Conservation (phyloP, 192 early-diverging fungal species). For the Coemansia sp. region DNA sequence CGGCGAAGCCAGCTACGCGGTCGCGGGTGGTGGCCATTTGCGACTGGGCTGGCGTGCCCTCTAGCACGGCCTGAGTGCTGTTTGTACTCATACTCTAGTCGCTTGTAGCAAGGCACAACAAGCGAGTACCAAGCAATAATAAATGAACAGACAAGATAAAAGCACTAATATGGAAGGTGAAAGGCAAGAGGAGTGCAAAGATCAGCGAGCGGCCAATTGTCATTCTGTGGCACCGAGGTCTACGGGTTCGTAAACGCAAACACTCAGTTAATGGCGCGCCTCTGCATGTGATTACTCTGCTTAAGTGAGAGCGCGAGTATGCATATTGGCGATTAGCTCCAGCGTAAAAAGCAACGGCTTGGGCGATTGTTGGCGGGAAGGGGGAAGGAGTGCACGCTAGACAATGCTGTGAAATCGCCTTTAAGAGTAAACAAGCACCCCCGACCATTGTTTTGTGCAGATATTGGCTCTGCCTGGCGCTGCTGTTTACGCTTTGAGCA, state of each 20-base stretch:
- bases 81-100: neutral
- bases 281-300: neutral
- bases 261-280: neutral
- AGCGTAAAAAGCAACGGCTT: neutral
- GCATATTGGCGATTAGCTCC: neutral
- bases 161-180: neutral
- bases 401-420: neutral
- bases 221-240: neutral
- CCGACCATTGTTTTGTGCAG: conserved; percentile 3
- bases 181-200: neutral
- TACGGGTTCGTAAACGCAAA: neutral
- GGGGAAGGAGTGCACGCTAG: neutral
- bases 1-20: conserved; percentile 67
- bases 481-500: conserved; percentile 7
- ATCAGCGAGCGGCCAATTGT: neutral
- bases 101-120: conserved; percentile 8
- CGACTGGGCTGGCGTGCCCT: conserved; percentile 1
- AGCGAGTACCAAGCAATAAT: neutral
- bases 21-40: conserved; percentile 53
- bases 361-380: neutral
- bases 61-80: conserved; percentile 9
- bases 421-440: conserved; percentile 7
- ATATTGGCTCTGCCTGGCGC: neutral
- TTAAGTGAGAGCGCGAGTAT: neutral
- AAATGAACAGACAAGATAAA: neutral